Evolutionary conservation across 2,329 filamentous ascomycete species (phyloP).

Genomic region (Coniochaeta sp.): DNA sequence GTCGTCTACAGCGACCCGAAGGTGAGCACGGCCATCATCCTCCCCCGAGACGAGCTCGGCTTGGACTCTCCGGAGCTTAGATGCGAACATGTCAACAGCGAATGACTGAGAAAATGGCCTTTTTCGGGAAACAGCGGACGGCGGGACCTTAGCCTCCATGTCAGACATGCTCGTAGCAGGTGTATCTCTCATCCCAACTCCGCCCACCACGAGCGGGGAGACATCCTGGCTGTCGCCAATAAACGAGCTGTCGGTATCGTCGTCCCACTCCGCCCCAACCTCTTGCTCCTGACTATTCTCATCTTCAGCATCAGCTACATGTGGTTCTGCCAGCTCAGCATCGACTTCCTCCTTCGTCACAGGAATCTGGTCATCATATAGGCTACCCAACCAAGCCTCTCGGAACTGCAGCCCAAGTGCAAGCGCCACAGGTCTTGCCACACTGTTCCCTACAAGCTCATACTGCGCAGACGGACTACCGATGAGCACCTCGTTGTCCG

Average conservation of each 20-base stretch:
- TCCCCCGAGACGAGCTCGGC: background rate
- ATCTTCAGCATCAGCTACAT: background rate
- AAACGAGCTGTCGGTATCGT: background rate
- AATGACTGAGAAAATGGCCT: background rate
- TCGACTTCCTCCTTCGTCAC: background rate
- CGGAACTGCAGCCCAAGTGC: constrained; percentile 57
- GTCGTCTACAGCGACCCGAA: background rate
- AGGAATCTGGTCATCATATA: constrained; percentile 17
- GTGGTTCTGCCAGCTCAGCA: background rate
- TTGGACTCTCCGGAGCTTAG: background rate
- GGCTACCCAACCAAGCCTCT: constrained; percentile 42
- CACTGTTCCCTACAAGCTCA: constrained; percentile 68
- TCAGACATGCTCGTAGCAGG: background rate
- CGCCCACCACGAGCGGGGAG: background rate
- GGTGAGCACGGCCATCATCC: background rate
- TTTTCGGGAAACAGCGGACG: background rate
- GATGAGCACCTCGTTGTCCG: constrained; percentile 62
- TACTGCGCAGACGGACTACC: constrained; percentile 49
- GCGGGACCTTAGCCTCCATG: background rate
- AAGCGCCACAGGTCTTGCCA: constrained; percentile 60
- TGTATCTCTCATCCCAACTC: background rate
- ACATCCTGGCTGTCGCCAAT: background rate
- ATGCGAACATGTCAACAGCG: background rate
- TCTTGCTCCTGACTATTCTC: background rate
- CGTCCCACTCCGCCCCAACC: background rate